Evolutionary conservation across 345 rosid genomes (phyloP).

Genomic region (Citrus maxima): DNA sequence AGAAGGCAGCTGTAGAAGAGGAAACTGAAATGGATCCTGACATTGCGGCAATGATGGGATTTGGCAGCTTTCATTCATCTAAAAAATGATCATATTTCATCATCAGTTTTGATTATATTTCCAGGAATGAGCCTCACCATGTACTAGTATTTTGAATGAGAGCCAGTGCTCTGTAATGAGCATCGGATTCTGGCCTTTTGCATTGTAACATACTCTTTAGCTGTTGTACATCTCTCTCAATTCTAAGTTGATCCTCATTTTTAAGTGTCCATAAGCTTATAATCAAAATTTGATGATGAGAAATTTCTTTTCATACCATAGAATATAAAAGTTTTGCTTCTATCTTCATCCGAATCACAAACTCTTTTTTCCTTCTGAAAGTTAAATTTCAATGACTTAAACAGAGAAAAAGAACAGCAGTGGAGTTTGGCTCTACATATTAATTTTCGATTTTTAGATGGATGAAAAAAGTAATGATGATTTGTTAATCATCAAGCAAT

Average conservation of each 20-base stretch:
- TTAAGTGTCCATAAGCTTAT: not conserved
- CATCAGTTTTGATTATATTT: not conserved
- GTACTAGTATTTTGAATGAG: not conserved
- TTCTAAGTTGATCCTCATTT: not conserved
- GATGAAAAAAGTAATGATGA: no score
- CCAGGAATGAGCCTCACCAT: not conserved
- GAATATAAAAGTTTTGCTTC: not conserved
- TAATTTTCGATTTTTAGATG: no score
- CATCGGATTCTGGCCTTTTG: not conserved
- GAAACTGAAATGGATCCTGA: slow-evolving; percentile 89
- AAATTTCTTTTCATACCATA: not conserved
- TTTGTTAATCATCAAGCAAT: no score
- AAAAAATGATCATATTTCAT: slow-evolving; percentile 44
- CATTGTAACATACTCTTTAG: not conserved
- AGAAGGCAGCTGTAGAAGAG: slow-evolving; percentile 63
- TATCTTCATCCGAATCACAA: no score
- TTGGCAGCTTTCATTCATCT: slow-evolving; percentile 86
- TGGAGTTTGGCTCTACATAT: no score
- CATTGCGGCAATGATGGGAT: slow-evolving; percentile 96
- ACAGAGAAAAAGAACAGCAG: no score
- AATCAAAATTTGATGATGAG: not conserved
- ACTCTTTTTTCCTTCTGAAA: no score
- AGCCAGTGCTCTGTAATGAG: not conserved
- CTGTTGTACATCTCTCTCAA: not conserved
- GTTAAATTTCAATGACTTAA: no score